Evolutionary conservation across 768 basidiomycete genomes (phyloP).

Genomic region (Gautieria morchelliformis): DNA sequence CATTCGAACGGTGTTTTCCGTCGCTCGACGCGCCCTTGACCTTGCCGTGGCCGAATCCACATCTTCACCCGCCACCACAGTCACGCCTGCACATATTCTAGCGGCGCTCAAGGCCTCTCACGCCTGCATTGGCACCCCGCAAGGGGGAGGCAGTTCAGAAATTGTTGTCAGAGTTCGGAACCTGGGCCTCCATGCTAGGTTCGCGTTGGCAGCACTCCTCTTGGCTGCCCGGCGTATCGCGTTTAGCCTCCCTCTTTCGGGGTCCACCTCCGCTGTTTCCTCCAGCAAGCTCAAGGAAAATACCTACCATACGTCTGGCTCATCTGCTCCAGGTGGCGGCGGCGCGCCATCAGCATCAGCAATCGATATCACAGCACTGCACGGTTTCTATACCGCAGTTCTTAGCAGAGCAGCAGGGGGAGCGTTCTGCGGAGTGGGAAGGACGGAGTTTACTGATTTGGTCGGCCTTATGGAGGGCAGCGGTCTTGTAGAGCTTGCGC

Average conservation of each 20-base stretch:
- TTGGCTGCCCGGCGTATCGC: slow-evolving; percentile 57
- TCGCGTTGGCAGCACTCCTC: slow-evolving; percentile 55
- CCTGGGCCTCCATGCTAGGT: slow-evolving; percentile 65
- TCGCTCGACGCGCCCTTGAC: slow-evolving; percentile 72
- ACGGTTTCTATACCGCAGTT: slow-evolving; percentile 52
- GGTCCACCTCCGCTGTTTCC: slow-evolving; percentile 20
- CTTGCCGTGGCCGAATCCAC: slow-evolving; percentile 36
- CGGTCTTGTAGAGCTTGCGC: slow-evolving; percentile 43
- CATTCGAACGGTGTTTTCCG: slow-evolving; percentile 71
- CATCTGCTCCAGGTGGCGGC: slow-evolving; percentile 13
- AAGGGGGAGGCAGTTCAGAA: slow-evolving; percentile 38
- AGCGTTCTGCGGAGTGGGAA: slow-evolving; percentile 48
- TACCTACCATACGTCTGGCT: slow-evolving; percentile 43
- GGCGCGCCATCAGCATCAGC: slow-evolving; percentile 18
- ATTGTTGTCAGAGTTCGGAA: slow-evolving; percentile 54
- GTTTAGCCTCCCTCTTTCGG: slow-evolving; percentile 42
- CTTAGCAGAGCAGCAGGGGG: slow-evolving; percentile 41
- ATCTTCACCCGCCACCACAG: slow-evolving; percentile 17
- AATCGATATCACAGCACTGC: slow-evolving; percentile 52
- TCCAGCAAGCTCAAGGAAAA: slow-evolving; percentile 30
- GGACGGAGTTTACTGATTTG: slow-evolving; percentile 70
- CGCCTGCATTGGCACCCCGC: slow-evolving; percentile 15
- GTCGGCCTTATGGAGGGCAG: slow-evolving; percentile 63
- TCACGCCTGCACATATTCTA: slow-evolving; percentile 62
- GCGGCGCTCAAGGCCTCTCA: slow-evolving; percentile 55